phyloP scores from a whole-genome alignment of 148 eudicot species.

The Gaultheria prostrata region DNA sequence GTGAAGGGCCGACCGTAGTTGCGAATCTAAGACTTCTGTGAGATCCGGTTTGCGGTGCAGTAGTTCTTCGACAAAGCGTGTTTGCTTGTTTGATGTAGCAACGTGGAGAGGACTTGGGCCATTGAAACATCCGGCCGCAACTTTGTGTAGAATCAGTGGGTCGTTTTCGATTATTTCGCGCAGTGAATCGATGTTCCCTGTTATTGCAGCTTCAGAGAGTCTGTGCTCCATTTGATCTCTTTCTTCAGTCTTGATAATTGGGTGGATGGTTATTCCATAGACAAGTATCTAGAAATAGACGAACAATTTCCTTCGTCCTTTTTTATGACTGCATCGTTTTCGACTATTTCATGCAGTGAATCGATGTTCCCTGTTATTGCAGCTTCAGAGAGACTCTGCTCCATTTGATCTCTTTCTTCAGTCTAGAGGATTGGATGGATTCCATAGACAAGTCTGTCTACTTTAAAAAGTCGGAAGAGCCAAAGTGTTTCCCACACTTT shows the following conservation, averaged over 20 bases:
- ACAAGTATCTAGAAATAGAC: no score
- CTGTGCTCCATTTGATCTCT: background rate
- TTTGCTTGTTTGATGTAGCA: background rate
- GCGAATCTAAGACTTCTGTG: background rate
- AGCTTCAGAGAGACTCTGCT: background rate
- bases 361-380: background rate
- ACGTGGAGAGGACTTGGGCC: background rate
- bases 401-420: no score
- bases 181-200: background rate
- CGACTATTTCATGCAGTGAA: background rate
- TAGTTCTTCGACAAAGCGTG: background rate
- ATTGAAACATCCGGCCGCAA: background rate
- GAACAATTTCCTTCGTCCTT: no score
- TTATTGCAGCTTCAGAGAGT: background rate
- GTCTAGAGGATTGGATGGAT: no score
- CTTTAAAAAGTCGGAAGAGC: no score
- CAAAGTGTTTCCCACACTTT: no score
- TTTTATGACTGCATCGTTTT: background rate
- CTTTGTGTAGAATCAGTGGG: background rate
- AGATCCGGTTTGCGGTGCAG: background rate
- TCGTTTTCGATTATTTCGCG: background rate
- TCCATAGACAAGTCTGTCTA: no score
- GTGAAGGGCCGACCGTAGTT: constrained; percentile 16
- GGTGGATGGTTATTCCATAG: no score
- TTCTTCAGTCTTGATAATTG: no score